Evolutionary conservation across 2,329 filamentous ascomycete species (phyloP).

Genomic region (Elsinoe fawcettii): DNA sequence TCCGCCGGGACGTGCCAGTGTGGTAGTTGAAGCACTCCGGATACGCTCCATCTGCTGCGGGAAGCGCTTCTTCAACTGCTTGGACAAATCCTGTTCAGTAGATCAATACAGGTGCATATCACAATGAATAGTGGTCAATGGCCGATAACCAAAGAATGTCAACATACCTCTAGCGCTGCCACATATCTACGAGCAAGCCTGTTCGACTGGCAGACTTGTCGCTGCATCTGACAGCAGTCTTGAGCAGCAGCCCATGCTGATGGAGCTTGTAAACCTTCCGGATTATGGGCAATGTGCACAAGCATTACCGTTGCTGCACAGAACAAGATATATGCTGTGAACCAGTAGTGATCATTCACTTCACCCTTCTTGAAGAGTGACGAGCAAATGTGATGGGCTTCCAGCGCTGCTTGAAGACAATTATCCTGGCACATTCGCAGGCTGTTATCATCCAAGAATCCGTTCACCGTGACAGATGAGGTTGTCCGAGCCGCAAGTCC

Average conservation of each 20-base stretch:
- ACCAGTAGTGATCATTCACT: slow-evolving; percentile 11
- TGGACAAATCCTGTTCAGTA: no score
- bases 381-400: slow-evolving; percentile 2
- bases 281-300: slow-evolving; percentile 9
- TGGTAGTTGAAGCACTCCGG: not conserved
- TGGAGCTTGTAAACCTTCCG: not conserved
- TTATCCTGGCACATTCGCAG: not conserved
- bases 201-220: slow-evolving; percentile 1
- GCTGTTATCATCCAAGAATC: not conserved
- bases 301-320: slow-evolving; percentile 8
- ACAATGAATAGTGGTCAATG: no score
- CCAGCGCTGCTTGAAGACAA: slow-evolving; percentile 5
- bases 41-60: not conserved
- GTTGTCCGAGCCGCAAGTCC: not conserved
- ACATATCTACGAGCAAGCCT: slow-evolving; percentile 7
- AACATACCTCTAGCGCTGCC: slow-evolving; percentile 5
- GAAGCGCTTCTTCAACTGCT: slow-evolving; percentile 11
- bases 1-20: not conserved
- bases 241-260: not conserved
- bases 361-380: slow-evolving; percentile 8
- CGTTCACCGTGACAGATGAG: not conserved
- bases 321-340: not conserved
- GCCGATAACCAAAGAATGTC: no score
- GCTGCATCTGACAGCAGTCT: slow-evolving; percentile 6
- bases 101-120: no score